phyloP scores from a whole-genome alignment of 345 rosid species.

The Rhizophora mangle region DNA sequence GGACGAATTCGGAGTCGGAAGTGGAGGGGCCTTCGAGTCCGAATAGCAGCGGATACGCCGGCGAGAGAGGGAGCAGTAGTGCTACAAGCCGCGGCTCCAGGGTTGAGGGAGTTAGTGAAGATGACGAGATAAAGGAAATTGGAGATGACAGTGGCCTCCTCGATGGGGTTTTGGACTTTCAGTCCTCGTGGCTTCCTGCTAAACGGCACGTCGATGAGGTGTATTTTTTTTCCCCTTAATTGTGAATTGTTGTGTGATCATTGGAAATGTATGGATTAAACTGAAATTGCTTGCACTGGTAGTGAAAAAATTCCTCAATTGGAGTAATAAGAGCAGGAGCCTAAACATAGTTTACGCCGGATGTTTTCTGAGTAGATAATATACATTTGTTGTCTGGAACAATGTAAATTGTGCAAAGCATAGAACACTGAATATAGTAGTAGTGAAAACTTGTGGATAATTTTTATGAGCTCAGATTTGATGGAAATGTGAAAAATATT shows the following conservation, averaged over 20 bases:
- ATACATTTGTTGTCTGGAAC: not conserved
- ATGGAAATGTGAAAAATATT: not conserved
- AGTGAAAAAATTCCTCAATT: too few relatives aligned
- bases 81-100: slow-evolving; percentile 34
- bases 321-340: too few relatives aligned
- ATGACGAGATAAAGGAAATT: slow-evolving; percentile 62
- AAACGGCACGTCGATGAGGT: slow-evolving; percentile 93
- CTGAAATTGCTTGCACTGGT: too few relatives aligned
- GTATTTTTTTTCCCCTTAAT: not conserved
- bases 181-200: slow-evolving; percentile 62
- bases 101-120: slow-evolving; percentile 30
- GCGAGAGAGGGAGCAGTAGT: slow-evolving; percentile 87
- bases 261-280: too few relatives aligned
- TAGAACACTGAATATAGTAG: not conserved
- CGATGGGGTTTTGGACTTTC: slow-evolving; percentile 40
- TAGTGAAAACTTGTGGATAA: not conserved
- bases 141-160: slow-evolving; percentile 30
- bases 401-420: not conserved
- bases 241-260: not conserved
- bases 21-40: slow-evolving; percentile 68
- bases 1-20: slow-evolving; percentile 53
- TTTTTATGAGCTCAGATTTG: not conserved
- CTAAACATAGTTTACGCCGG: too few relatives aligned
- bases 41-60: slow-evolving; percentile 91
- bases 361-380: not conserved